Base-by-base conservation (phyloP, 331 rosid genomes). In the Malus hybrid region DNA sequence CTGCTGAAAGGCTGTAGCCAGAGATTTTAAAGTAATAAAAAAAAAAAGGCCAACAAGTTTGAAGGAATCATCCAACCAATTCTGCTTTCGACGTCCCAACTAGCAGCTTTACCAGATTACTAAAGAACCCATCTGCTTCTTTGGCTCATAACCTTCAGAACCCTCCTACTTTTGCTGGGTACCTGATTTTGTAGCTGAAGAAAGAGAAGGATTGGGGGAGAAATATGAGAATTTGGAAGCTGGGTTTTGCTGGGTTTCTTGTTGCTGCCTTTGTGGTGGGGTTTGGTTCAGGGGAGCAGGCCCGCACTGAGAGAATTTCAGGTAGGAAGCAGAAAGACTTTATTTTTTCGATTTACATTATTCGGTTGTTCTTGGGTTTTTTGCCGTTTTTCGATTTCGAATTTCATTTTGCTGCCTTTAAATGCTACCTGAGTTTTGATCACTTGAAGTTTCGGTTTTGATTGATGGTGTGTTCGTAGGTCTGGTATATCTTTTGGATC, bases 261-360 rank as follows among this genome's bases (percentile, higher is more conserved):
- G 84, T 36, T 79, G 80, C 88, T 80, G 77, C 84, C 55, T 81
- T 84, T 79, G 65, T 86, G 28, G 69, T 76, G 76, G 15, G 80
- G 80, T 50, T 71, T 77, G 86, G 80, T 69, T 91, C 88, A 72
- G 77, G 78, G 73, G 85, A 80, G 56, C 85, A 88, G n/a, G 86
- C 77, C 59, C 76, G 86, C 27, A 90, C 94, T 20, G 98, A 93
- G 75, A 81, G 98, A 81, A 93, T 93, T 72, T 91, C 97, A 72
- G 98, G 97, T 90, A n/a, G 11, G 66, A 56, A 7, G 1, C 20
- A 76, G 74, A 46, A 69, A 62, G 39, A 16, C 22, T 18, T 9
- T 9, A 42, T 31, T 28, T 24, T 55, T 48, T 68, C 63, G 48
- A 76, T 65, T 74, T 79, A 18, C 22, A 18, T 82, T 73, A 56